These are phyloP conservation scores for Colletotrichum sp. DNA, from an alignment of 2,329 filamentous ascomycete genomes.

Conservation along the genomic window DNA sequence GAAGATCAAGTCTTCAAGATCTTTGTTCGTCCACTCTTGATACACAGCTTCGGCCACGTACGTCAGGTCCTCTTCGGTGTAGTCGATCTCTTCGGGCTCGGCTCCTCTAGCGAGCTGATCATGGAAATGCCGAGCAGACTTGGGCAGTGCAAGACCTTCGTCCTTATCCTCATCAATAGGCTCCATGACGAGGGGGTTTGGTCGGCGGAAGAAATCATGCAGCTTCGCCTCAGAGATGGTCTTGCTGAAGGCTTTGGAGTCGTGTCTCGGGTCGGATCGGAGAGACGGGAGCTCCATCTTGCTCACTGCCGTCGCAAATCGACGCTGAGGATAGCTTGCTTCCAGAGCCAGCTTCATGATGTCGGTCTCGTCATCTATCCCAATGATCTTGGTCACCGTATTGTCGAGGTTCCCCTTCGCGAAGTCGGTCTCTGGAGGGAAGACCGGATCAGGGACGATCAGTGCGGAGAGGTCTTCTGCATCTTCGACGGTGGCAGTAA, in stretches of 20 bases:
- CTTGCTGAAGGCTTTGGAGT: background rate
- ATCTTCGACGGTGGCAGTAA: background rate
- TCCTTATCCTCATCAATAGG: conserved; percentile 17
- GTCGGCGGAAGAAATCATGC: background rate
- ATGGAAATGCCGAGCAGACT: conserved; percentile 1
- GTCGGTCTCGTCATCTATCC: background rate
- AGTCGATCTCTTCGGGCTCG: conserved; percentile 1
- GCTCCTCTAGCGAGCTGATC: conserved; percentile 1
- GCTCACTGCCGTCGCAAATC: background rate
- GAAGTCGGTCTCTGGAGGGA: background rate
- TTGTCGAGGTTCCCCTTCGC: background rate
- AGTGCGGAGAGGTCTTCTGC: background rate
- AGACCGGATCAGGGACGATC: background rate
- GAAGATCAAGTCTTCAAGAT: background rate
- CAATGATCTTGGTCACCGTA: background rate
- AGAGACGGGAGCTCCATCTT: conserved; percentile 12
- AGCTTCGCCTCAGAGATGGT: background rate
- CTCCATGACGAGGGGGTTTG: conserved; percentile 1
- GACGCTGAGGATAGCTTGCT: background rate
- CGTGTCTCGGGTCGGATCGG: background rate
- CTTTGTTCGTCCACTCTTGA: background rate
- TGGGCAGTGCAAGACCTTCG: conserved; percentile 13
- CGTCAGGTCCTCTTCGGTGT: background rate
- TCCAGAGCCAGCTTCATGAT: background rate
- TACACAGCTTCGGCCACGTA: background rate